Evolutionary conservation across 2,329 filamentous ascomycete species (phyloP).

Genomic region (Ampelomyces quisqualis): DNA sequence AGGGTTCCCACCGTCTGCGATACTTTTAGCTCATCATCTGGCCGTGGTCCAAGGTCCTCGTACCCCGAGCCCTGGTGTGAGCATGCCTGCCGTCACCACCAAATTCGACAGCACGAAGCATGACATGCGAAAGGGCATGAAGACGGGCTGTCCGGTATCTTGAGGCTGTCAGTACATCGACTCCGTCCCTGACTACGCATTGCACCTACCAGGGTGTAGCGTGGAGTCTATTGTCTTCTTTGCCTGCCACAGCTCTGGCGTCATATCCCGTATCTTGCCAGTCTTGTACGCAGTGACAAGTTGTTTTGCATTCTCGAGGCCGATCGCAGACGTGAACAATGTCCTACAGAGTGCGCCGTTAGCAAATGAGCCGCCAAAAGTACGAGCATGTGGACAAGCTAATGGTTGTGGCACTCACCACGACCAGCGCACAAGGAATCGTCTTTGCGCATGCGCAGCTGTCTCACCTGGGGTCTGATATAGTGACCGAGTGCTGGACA

Average conservation of each 20-base stretch:
- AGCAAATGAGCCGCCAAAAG: constrained; percentile 9
- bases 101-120: constrained; percentile 91
- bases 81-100: constrained; percentile 94
- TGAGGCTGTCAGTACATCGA: constrained; percentile 14
- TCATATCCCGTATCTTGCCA: constrained; percentile 77
- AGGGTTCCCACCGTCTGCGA: constrained; percentile 77
- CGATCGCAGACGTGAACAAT: constrained; percentile 72
- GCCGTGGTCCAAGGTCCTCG: constrained; percentile 17
- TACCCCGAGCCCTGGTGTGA: constrained; percentile 81
- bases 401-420: constrained; percentile 44
- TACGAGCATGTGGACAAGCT: constrained; percentile 10
- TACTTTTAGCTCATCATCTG: constrained; percentile 21
- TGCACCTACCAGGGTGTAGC: constrained; percentile 77
- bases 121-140: constrained; percentile 97
- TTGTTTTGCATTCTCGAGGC: constrained; percentile 82
- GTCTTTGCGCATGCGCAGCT: constrained; percentile 19
- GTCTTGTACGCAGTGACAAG: constrained; percentile 84
- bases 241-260: constrained; percentile 84
- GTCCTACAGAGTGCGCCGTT: constrained; percentile 61
- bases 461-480: constrained; percentile 92
- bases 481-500: constrained; percentile 82
- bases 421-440: constrained; percentile 24
- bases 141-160: constrained; percentile 91
- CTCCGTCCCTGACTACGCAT: not conserved
- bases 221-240: constrained; percentile 98